A percentile compares a stretch with the other conserved stretches of the same genome.
phyloP scores from a whole-genome alignment of 2,329 filamentous ascomycete genomes.

The Phialocephala sp. region DNA sequence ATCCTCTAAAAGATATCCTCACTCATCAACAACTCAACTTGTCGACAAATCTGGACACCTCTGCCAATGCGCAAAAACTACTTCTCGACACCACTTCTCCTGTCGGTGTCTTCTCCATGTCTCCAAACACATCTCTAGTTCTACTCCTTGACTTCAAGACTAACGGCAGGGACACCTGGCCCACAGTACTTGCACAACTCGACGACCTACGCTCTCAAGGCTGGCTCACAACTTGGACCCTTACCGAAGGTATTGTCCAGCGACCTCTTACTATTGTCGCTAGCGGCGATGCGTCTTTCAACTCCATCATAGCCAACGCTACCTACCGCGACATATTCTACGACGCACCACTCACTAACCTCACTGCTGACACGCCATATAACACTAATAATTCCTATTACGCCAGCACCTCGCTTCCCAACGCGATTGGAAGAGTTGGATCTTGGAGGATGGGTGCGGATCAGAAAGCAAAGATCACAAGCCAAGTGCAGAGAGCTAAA shows the following conservation, averaged over 20 bases:
- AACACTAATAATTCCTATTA: constrained; percentile 38
- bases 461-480: constrained; percentile 32
- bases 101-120: constrained; percentile 13
- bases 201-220: constrained; percentile 46
- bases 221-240: constrained; percentile 42
- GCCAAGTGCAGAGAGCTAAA: constrained; percentile 41
- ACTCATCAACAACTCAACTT: constrained; percentile 46
- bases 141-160: constrained; percentile 59
- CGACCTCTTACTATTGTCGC: constrained; percentile 55
- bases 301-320: constrained; percentile 45
- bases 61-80: background rate
- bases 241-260: constrained; percentile 41
- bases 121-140: constrained; percentile 41
- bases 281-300: constrained; percentile 52
- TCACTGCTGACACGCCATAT: constrained; percentile 25
- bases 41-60: constrained; percentile 44
- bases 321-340: constrained; percentile 52
- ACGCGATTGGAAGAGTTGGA: constrained; percentile 28
- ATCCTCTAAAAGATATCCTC: constrained; percentile 62
- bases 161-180: constrained; percentile 45
- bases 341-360: constrained; percentile 48
- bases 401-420: constrained; percentile 31
- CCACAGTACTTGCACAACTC: constrained; percentile 47
- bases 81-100: background rate
- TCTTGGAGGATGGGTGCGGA: constrained; percentile 22